Evolutionary conservation across 352 stramenopile species (phyloP), one percentile per base, ranked within the genome.

Genomic region (Sclerospora graminicola): DNA sequence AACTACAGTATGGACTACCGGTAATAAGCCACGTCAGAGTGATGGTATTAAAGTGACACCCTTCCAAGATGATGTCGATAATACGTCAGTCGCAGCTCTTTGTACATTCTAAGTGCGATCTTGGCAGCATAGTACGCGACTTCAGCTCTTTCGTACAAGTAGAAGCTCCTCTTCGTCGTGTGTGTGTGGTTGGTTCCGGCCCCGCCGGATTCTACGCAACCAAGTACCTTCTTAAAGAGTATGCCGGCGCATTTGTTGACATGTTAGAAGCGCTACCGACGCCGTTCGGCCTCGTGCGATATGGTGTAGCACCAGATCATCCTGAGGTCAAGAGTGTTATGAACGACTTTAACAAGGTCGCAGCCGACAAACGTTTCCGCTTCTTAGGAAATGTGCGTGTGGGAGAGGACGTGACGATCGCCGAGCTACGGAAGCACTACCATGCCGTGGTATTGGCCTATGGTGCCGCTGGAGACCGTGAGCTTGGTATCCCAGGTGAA

Each of bases 291-390:
- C 80, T 99, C 36, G 95, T 99, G 23, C 81, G 96, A 40, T 97
- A 77, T 9, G 96, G 96, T 18, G 95, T 99, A 1, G 96, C 95
- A 14, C 96, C 96, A 1, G 96, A 99, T 71, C 95, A 99, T 70
- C 95, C 91, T 0, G 95, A 99, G 71, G 95, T 99, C 13, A 99
- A 99, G 74, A 97, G 85, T 51, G 96, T 99, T 8, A 89, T 95
- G 63, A 85, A 97, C 52, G 94, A 98, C 63, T 99, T 99, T 62
- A 69, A 94, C 4, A 75, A 94, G 51, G 82, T 97, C 6, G 69
- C 80, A n/a, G 45, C 57, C 1, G 75, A 92, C 29, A 53, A 61
- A 27, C 81, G 82, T 32, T 95, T 96, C 33, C 53, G 59, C 15
- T 97, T 96, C 47, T 70, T 96, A 23, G 88, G 86, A 35, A 97